Conservation (phyloP, 169 alveolate genomes). For the Plasmodium reichenowi region DNA sequence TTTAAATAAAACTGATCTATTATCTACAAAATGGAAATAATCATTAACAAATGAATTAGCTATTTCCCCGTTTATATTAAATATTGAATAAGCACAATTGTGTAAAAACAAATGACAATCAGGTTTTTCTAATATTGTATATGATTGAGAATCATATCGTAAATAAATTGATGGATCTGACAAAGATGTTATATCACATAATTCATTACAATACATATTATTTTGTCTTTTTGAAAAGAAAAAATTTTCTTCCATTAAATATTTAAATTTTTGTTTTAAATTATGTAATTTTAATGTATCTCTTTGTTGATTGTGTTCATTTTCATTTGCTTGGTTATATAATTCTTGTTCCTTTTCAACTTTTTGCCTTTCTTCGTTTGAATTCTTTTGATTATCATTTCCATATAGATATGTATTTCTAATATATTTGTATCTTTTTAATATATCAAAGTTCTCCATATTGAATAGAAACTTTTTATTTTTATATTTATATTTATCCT, state of each 20-base stretch:
- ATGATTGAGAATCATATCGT: conserved; percentile 66
- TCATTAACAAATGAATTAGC: conserved; percentile 58
- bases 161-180: conserved; percentile 67
- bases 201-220: conserved; percentile 36
- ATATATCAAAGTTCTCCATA: conserved; percentile 44
- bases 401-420: conserved; percentile 6
- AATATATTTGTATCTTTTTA: conserved; percentile 50
- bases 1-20: conserved; percentile 38
- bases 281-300: conserved; percentile 34
- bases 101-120: conserved; percentile 59
- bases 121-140: conserved; percentile 68
- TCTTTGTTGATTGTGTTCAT: conserved; percentile 6
- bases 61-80: conserved; percentile 59
- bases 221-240: conserved; percentile 50
- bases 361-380: neutral
- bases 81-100: conserved; percentile 66
- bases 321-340: neutral
- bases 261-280: conserved; percentile 36
- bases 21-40: conserved; percentile 47
- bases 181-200: conserved; percentile 29
- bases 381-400: neutral
- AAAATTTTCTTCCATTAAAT: conserved; percentile 70
- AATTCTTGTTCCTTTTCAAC: too few relatives aligned
- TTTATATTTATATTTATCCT: conserved; percentile 19
- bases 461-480: conserved; percentile 39